Base-by-base conservation (phyloP, 1,284 basidiomycete species). In the Malassezia brasiliensis region DNA sequence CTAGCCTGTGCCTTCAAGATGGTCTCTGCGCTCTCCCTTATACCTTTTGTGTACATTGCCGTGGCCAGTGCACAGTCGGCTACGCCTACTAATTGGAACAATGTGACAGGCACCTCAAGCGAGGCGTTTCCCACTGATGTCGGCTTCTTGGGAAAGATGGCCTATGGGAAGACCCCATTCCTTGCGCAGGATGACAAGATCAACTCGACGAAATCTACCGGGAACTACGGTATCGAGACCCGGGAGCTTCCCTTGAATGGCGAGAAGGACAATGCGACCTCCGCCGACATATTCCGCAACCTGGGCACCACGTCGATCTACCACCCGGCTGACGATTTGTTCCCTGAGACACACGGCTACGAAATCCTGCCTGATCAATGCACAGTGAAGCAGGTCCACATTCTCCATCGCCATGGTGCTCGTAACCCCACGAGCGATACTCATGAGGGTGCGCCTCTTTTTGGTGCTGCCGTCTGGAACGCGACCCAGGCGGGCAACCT, bases 351-450 rank as follows among this genome's bases (percentile, higher is more conserved):
- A 12, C 47, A 44, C 17, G 20, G 20, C 19, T 47, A 56, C 17
- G 41, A 37, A 19, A 9, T 28, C 15, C 30, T 65, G 9, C 47
- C 59, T 5, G 35, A 41, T 6, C 15, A 38, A 7, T 74, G 72
- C 57, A 30, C 30, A 8, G 51, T 73, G 37, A 49, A 59, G 20
- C 64, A 70, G 45, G 69, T 66, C 2, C 72, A 74, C 48, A 64
- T 71, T 35, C 53, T 74, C 7, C 67, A 71, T 40, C 67, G 70
- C 11, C 72, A 74, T 49, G 72, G 72, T 8, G 59, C 68, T 1
- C 59, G 72, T 8, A 68, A 73, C 45, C 72, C 72, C 0, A 69
- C 42, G 25, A 25, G 32, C 17, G 34, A 30, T 8, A 28, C 30
- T 6, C 19, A 31, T 14, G 19, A 32, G n/a, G 56, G 53, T 11